Conservation (phyloP, 1,284 basidiomycete species). For the Thecaphora thlaspeos region DNA sequence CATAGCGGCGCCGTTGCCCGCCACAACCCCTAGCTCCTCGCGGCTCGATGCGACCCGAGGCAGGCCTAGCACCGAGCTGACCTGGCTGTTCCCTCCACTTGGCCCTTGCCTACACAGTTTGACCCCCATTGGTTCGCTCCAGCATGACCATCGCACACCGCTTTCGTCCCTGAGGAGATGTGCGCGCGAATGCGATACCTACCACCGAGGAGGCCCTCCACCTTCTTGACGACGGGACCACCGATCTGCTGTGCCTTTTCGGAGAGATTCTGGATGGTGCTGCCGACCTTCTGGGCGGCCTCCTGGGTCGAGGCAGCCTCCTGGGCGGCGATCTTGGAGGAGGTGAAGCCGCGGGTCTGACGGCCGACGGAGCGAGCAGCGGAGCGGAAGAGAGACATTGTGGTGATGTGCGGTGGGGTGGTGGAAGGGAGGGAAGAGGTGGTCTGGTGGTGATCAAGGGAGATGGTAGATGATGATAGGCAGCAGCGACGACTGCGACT, state of each 20-base stretch:
- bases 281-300: constrained; percentile 18
- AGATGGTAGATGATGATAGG: not conserved
- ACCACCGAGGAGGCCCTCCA: constrained; percentile 46
- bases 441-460: not conserved
- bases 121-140: too few relatives aligned
- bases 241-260: constrained; percentile 47
- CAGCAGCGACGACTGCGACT: too few relatives aligned
- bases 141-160: too few relatives aligned
- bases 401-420: constrained; percentile 7
- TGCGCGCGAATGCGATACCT: constrained; percentile 7
- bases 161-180: not conserved
- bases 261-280: constrained; percentile 21
- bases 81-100: too few relatives aligned
- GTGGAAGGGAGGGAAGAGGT: constrained; percentile 3
- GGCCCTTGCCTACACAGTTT: too few relatives aligned
- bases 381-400: constrained; percentile 3
- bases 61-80: too few relatives aligned
- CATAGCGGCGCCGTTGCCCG: too few relatives aligned
- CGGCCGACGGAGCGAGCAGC: not conserved
- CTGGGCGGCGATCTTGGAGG: constrained; percentile 1
- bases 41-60: too few relatives aligned
- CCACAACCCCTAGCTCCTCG: too few relatives aligned
- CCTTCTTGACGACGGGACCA: constrained; percentile 40
- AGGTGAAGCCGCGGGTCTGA: constrained; percentile 1
- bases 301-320: not conserved